Conservation (phyloP, 345 rosid genomes). For the Fremontodendron californicum region DNA sequence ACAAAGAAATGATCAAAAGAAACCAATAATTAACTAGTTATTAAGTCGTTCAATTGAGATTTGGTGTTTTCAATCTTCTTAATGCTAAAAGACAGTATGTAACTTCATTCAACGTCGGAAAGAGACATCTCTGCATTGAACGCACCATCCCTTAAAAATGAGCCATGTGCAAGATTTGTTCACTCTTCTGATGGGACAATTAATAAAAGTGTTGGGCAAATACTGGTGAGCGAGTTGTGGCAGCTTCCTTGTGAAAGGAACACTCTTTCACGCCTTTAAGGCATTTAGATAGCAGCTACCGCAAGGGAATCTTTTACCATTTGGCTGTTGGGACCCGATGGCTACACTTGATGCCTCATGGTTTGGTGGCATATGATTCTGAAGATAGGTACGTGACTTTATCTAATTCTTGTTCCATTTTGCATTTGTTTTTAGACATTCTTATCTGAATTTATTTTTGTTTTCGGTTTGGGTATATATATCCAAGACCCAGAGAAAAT, state of each 20-base stretch:
- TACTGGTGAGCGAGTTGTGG: neutral
- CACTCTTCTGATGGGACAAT: neutral
- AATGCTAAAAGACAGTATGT: neutral
- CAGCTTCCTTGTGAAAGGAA: neutral
- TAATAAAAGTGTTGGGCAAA: neutral
- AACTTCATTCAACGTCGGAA: neutral
- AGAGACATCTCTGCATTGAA: neutral
- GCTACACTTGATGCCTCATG: neutral
- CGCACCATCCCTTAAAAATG: neutral
- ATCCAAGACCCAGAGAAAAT: neutral
- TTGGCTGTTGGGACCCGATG: slow-evolving; percentile 8
- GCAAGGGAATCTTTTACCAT: slow-evolving; percentile 9
- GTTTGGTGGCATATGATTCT: slow-evolving; percentile 7
- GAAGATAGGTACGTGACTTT: neutral
- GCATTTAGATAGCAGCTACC: neutral
- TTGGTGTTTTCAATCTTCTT: neutral
- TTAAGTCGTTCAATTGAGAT: neutral
- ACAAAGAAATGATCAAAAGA: too few relatives aligned
- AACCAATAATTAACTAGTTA: neutral
- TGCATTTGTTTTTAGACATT: neutral
- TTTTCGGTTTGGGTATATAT: neutral
- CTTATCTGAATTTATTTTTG: neutral
- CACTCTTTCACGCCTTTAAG: neutral
- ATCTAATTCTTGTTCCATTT: neutral
- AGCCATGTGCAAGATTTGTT: slow-evolving; percentile 4